Base-by-base conservation (phyloP, 1,284 basidiomycete species). In the Termitomyces sp. region DNA sequence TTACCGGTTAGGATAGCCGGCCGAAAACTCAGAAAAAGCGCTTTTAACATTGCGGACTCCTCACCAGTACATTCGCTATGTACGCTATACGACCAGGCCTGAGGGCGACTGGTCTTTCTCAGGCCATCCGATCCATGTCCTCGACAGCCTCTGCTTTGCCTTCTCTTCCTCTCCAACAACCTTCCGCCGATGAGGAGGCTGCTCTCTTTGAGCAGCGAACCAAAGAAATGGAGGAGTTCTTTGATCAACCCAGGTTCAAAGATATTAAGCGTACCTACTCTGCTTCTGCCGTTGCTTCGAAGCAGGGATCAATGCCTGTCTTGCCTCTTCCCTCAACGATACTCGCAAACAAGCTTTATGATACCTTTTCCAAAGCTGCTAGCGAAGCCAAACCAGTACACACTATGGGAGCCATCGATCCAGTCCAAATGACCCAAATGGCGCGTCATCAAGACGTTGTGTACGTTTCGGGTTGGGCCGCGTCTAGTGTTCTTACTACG, bases 371-470 rank as follows among this genome's bases (percentile, higher is more conserved):
- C 28, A 77, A 82, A 52, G 86, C 88, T 48, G 80, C 82, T n/a
- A 77, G 75, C 38, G 80, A 81, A 46, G 79, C 82, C 30, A 74
- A 76, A 60, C 92, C 92, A 0, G 79, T 93, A 10, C 89, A 90
- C 62, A 94, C 92, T 4, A 86, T 94, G 82, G 92, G 92, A 36
- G 92, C 89, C 13, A 86, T 96, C 58, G 93, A 96, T 67, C 94
- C 93, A 0, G 83, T 94, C 3, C 93, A 96, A 73, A 92, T 94
- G 86, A 93, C 94, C 0, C 96, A 99, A 72, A 98, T 98, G 94
- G 97, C 94, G 7, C 82, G 83, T 65, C 83, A 94, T 71, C 92
- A 97, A 66, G 93, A 98, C 68, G 90, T 93, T 21, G 89, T 98
- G 47, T 99, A 99, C 69, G 81, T 99, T 26, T 97, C 93, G 39